Evolutionary conservation across 306 rosid species (phyloP).

Genomic region (Gynostemma pentaphyllum): DNA sequence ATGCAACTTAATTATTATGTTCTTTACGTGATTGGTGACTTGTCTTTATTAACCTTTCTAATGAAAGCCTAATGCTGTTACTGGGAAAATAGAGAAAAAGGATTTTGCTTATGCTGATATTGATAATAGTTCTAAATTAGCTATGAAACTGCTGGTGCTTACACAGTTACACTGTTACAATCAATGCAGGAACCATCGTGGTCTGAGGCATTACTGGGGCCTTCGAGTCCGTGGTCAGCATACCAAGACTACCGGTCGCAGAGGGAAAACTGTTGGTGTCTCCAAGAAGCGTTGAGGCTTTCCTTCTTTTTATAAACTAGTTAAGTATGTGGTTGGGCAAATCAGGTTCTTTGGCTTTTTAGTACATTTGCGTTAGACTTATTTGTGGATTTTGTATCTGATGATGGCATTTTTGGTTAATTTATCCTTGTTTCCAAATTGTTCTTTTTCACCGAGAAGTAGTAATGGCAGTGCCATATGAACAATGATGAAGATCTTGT

Average conservation of each 20-base stretch:
- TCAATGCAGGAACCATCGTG: slow-evolving; percentile 85
- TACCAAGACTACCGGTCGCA: slow-evolving; percentile 95
- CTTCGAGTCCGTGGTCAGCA: slow-evolving; percentile 99
- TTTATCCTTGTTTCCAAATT: background rate
- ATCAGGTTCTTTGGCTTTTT: slow-evolving; percentile 12
- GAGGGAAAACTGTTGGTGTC: slow-evolving; percentile 98
- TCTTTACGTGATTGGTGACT: too few species aligned
- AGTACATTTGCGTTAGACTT: slow-evolving; percentile 1
- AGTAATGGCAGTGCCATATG: background rate
- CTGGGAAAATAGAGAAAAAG: too few species aligned
- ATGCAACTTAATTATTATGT: too few species aligned
- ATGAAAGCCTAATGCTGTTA: too few species aligned
- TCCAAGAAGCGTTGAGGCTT: slow-evolving; percentile 75
- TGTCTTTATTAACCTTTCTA: too few species aligned
- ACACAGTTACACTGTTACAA: too few species aligned
- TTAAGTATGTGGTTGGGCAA: slow-evolving; percentile 4
- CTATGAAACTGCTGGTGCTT: background rate
- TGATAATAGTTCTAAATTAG: too few species aligned
- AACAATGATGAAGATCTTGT: background rate
- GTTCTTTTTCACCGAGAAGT: background rate
- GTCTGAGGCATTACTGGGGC: slow-evolving; percentile 98
- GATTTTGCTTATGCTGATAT: too few species aligned
- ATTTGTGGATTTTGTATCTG: background rate
- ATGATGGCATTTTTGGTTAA: background rate
- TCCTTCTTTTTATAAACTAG: background rate